Evolutionary conservation across 345 rosid genomes (phyloP).

Genomic region (Ricinus communis): DNA sequence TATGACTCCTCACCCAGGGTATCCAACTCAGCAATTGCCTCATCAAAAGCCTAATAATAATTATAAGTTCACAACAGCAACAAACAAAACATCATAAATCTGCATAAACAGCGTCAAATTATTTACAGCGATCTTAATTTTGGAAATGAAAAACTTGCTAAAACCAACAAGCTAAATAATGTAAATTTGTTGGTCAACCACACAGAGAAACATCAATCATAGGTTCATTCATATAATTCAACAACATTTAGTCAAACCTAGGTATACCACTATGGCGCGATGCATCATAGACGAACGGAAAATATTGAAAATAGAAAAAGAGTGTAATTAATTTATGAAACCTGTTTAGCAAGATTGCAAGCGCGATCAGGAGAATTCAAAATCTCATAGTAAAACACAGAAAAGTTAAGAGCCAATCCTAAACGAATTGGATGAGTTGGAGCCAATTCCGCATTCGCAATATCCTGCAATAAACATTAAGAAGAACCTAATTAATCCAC

Average conservation of each 20-base stretch:
- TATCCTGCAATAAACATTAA: conserved; percentile 50
- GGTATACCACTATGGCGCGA: too few species aligned
- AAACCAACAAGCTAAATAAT: too few species aligned
- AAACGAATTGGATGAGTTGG: conserved; percentile 94
- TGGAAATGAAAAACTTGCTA: too few species aligned
- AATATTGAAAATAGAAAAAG: too few species aligned
- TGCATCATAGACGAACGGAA: background rate
- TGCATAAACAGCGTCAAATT: too few species aligned
- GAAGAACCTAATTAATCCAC: background rate
- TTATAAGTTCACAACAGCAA: too few species aligned
- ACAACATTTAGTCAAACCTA: background rate
- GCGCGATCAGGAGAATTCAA: conserved; percentile 94
- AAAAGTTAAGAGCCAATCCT: conserved; percentile 85
- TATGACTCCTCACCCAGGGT: conserved; percentile 94
- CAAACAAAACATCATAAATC: too few species aligned
- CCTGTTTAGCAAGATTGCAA: conserved; percentile 93
- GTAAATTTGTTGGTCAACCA: too few species aligned
- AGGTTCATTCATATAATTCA: too few species aligned
- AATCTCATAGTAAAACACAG: conserved; percentile 88
- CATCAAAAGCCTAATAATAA: conserved; percentile 70
- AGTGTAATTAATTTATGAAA: conserved; percentile 6
- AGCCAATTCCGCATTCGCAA: conserved; percentile 78
- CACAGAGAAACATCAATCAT: too few species aligned
- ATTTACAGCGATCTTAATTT: too few species aligned
- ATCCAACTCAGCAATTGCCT: conserved; percentile 90